phyloP scores from a whole-genome alignment of 2,329 filamentous ascomycete genomes.

The Hymenoscyphus salicellus region DNA sequence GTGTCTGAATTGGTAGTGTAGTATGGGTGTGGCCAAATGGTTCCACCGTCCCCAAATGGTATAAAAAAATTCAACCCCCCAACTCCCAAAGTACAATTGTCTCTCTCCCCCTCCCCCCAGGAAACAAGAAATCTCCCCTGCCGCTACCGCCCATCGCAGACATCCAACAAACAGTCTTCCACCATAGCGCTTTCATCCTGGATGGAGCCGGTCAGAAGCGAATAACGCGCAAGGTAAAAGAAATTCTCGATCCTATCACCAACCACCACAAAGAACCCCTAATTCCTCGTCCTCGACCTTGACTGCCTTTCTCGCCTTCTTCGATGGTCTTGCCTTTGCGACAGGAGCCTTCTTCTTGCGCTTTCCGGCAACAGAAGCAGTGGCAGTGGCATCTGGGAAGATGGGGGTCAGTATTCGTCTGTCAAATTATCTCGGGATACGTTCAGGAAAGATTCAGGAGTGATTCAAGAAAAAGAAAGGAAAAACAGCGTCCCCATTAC shows the following conservation, averaged over 20 bases:
- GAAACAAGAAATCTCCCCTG: background rate
- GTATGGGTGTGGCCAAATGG: background rate
- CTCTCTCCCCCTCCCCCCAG: background rate
- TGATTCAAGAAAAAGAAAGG: too few species aligned
- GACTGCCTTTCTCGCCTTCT: background rate
- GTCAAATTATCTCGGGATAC: too few species aligned
- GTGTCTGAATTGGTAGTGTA: conserved; percentile 37
- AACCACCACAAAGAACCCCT: background rate
- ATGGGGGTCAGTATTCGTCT: too few species aligned
- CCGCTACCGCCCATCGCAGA: background rate
- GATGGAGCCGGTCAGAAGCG: background rate
- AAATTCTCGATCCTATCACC: background rate
- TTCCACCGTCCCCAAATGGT: background rate
- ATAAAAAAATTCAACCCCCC: background rate
- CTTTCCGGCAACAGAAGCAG: too few species aligned
- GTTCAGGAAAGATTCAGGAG: too few species aligned
- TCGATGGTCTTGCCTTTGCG: background rate
- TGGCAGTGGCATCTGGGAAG: too few species aligned
- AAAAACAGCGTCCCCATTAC: too few species aligned
- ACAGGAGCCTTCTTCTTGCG: too few species aligned
- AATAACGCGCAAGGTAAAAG: background rate
- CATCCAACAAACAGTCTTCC: background rate
- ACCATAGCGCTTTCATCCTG: background rate
- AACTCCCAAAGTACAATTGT: background rate
- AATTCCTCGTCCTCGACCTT: background rate